Evolutionary conservation across 768 basidiomycete species (phyloP).

Genomic region (Kwoniella heveanensis): DNA sequence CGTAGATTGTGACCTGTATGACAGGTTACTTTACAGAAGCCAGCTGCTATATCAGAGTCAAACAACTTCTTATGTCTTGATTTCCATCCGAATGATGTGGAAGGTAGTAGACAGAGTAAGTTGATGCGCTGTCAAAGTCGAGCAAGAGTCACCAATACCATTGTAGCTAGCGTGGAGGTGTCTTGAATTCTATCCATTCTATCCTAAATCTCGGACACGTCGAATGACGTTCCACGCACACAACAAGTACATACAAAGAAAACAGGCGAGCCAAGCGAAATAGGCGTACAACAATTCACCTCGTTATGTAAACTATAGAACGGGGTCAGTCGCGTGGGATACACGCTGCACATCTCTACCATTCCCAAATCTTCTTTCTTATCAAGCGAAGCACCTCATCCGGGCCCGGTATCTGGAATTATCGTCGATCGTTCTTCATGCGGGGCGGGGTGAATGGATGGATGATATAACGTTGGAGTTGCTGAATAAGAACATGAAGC

Average conservation of each 20-base stretch:
- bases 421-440: neutral
- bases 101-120: neutral
- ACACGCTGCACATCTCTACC: no score
- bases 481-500: neutral
- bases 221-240: neutral
- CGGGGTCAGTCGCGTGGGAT: no score
- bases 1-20: no score
- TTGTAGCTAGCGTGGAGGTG: neutral
- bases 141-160: no score
- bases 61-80: no score
- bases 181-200: no score
- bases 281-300: neutral
- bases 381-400: constrained; percentile 1
- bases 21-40: no score
- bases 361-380: constrained; percentile 10
- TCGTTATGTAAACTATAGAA: no score
- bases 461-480: neutral
- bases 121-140: neutral
- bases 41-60: no score
- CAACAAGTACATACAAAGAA: neutral
- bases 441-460: no score
- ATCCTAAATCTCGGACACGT: constrained; percentile 1
- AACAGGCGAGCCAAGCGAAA: neutral
- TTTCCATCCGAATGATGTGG: neutral
- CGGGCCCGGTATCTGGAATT: constrained; percentile 1